These are phyloP conservation scores for Cephaloascus fragrans DNA, from an alignment of 805 yeast species.

Conservation along the genomic window DNA sequence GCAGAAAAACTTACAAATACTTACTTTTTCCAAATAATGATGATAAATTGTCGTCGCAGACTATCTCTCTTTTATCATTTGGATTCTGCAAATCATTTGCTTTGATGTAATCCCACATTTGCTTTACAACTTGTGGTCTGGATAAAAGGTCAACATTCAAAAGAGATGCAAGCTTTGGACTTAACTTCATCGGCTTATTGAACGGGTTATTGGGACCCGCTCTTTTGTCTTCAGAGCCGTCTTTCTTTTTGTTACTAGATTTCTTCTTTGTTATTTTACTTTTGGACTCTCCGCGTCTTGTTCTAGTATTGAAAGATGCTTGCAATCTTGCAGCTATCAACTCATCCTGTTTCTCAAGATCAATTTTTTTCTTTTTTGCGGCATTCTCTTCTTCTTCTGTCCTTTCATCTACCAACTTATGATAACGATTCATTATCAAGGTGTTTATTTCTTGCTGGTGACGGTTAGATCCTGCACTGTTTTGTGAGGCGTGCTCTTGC, in stretches of 20 bases:
- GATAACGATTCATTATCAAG: constrained; percentile 49
- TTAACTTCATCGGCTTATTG: constrained; percentile 35
- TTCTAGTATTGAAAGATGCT: constrained; percentile 6
- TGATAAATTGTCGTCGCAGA: constrained; percentile 49
- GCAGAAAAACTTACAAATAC: too few relatives aligned
- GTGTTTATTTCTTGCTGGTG: constrained; percentile 47
- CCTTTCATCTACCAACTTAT: constrained; percentile 31
- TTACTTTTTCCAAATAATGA: constrained; percentile 50
- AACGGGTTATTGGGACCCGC: constrained; percentile 22
- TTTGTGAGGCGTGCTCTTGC: too few relatives aligned
- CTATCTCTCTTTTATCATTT: constrained; percentile 49
- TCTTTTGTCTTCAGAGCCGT: constrained; percentile 3
- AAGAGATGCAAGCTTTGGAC: constrained; percentile 40
- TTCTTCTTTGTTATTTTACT: constrained; percentile 3
- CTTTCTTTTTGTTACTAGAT: constrained; percentile 4
- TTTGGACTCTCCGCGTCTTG: constrained; percentile 9
- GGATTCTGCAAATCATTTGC: constrained; percentile 57
- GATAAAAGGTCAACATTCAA: constrained; percentile 35
- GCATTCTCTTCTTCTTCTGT: constrained; percentile 14
- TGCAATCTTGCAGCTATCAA: constrained; percentile 41
- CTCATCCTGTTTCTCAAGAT: constrained; percentile 39
- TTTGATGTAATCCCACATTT: constrained; percentile 64
- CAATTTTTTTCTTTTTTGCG: constrained; percentile 15
- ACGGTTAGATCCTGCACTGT: constrained; percentile 2
- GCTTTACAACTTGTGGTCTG: constrained; percentile 63